Evolutionary conservation across 2,329 filamentous ascomycete species (phyloP).

Genomic region (Intubia oerlemansii): DNA sequence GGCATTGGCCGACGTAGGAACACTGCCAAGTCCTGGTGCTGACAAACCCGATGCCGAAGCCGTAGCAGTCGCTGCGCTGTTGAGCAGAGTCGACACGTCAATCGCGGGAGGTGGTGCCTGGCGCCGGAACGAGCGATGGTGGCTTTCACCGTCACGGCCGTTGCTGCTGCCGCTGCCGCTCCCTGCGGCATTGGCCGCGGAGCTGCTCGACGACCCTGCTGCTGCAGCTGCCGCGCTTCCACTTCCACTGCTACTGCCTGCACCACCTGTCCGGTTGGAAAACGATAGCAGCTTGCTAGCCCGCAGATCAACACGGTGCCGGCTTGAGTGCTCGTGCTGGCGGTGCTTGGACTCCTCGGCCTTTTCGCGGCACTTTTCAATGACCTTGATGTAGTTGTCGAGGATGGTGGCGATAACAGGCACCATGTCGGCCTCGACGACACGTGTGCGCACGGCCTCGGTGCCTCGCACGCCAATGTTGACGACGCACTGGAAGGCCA

Average conservation of each 20-base stretch:
- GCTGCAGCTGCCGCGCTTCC: too few species aligned
- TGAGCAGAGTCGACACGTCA: conserved; percentile 44
- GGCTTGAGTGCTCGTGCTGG: conserved; percentile 36
- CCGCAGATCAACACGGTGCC: conserved; percentile 27
- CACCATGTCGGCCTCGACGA: conserved; percentile 98
- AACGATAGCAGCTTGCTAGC: conserved; percentile 22
- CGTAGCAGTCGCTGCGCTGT: conserved; percentile 12
- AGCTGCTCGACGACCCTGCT: too few species aligned
- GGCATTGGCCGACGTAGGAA: too few species aligned
- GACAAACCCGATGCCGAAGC: too few species aligned
- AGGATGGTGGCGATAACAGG: conserved; percentile 96
- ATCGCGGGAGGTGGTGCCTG: conserved; percentile 71
- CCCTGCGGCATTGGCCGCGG: too few species aligned
- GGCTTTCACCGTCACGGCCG: conserved; percentile 8
- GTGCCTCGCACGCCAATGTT: conserved; percentile 96
- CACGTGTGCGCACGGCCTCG: conserved; percentile 78
- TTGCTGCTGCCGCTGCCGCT: neutral
- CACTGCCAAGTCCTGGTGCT: too few species aligned
- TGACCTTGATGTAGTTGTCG: conserved; percentile 93
- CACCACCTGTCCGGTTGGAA: neutral
- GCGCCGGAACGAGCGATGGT: conserved; percentile 30
- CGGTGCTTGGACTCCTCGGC: conserved; percentile 67
- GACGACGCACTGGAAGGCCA: conserved; percentile 96
- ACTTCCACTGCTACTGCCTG: too few species aligned
- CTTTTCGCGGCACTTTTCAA: conserved; percentile 78